Base-by-base conservation (phyloP, 208 protist genomes). In the Acanthamoeba triangularis region DNA sequence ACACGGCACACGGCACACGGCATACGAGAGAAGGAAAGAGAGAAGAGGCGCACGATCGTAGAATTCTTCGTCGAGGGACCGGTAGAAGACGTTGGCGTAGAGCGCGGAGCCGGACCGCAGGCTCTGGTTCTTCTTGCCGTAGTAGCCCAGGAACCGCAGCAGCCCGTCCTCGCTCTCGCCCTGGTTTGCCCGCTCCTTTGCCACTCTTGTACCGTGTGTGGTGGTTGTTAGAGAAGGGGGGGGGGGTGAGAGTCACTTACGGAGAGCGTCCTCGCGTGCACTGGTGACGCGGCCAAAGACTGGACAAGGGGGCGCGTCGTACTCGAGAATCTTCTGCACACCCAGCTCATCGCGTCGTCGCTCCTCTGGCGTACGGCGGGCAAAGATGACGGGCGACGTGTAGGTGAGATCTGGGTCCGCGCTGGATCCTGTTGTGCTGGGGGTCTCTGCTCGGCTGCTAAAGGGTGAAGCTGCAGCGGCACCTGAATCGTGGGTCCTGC, bases 1-100 rank as follows among this genome's bases (percentile, higher is more conserved):
- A 52, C 47, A 16, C 8, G 13, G 3, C 54, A 67, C 61, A 67
- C 61, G 10, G 8, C 61, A 67, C 61, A 28, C 56, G 16, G 16
- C 16, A 61, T 16, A 69, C 63, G 35, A 69, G 63, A 69, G 63
- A 35, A 35, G 18, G 59, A 65, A 16, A 28, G 10, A 33, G 63
- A 72, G n/a, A 5, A 33, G 63, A 72, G 63, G 28, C 76, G 47
- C 25, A 84, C 76, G 18, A 30, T 84, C 76, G 76, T 84, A 84
- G 47, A 84, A 84, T 41, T 84, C 76, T 30, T 84, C 76, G 44
- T 84, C 47, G 76, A 84, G 76, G 20, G 76, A 84, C 20, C 47
- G 76, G 47, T 84, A 84, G 47, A 84, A 84, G n/a, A 84, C 76
- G 47, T 84, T 84, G 25, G 76, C 76, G 28, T 84, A 84, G 76